Evolutionary conservation across 768 basidiomycete genomes (phyloP), one percentile per base, ranked within the genome.

Genomic region (Russula vinacea): DNA sequence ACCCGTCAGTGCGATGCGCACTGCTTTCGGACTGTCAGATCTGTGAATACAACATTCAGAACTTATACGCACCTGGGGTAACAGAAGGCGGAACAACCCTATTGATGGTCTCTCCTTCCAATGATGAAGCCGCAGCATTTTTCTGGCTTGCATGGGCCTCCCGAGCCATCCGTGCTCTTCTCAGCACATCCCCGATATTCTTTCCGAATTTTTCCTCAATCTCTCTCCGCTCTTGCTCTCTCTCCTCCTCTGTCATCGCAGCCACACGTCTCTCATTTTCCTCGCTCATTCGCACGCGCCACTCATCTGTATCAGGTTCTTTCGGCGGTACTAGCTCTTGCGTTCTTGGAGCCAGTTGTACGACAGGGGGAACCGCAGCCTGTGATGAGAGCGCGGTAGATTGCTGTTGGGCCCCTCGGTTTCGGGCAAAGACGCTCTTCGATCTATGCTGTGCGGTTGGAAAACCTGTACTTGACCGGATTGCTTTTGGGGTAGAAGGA

Each of bases 121-220:
- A 32, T 5, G 49, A 32, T 5, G 49, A 49, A 37, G 39, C 7
- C 45, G 16, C 61, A 16, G 24, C 19, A 29, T 47, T 62, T 37
- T 58, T 32, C 35, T 57, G 63, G 44, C 51, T 60, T 64, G 62
- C 50, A 64, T 70, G 71, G 39, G 71, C 75, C 74, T 79, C 82
- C 73, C 79, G 76, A 24, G 81, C 79, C 56, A 78, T 75, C 66
- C 78, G 80, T 24, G 83, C 82, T 59, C 79, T 83, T 69, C 75
- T 80, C 71, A 95, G 67, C 3, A 91, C 73, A 51, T 86, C 85
- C 3, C 79, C 78, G 11, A 92, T 78, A 19, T 82, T 84, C 1
- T 80, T 76, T 0, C 92, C 93, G 71, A 95, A 86, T 51, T 83
- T 80, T 64, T 90, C 85, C 32, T 90, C 61, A 47, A 95, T 83